Evolutionary conservation across 2,329 filamentous ascomycete species (phyloP).

Genomic region (Colletotrichum phormii): DNA sequence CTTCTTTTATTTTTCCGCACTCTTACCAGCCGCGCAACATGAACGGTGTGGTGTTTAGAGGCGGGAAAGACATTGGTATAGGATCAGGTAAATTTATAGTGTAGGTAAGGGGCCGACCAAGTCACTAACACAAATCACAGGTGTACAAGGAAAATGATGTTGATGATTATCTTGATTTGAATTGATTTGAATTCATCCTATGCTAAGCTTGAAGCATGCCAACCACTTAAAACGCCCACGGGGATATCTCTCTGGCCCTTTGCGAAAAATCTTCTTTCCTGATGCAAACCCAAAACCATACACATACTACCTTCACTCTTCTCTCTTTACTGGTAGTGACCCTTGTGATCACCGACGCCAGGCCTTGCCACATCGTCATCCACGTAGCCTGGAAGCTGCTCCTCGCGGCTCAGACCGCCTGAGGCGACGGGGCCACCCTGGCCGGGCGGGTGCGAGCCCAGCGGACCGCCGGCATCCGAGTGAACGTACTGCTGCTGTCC

Average conservation of each 20-base stretch:
- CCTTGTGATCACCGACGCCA: slow-evolving; percentile 36
- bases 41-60: too few relatives aligned
- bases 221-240: background rate
- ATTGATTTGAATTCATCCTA: background rate
- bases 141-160: background rate
- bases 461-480: slow-evolving; percentile 41
- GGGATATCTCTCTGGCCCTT: slow-evolving; percentile 20
- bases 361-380: slow-evolving; percentile 35
- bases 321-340: slow-evolving; percentile 27
- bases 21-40: too few relatives aligned
- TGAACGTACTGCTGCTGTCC: slow-evolving; percentile 21
- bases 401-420: slow-evolving; percentile 19
- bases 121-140: background rate
- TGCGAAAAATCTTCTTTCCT: background rate
- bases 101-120: background rate
- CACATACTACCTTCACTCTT: background rate
- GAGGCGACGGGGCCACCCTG: slow-evolving; percentile 21
- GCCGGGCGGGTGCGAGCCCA: slow-evolving; percentile 24
- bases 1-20: background rate
- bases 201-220: background rate
- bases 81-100: background rate
- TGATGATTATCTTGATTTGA: background rate
- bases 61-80: too few relatives aligned
- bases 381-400: slow-evolving; percentile 34
- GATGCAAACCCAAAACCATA: background rate